phyloP scores from a whole-genome alignment of 352 stramenopile species.

The Pythium utonaiense region DNA sequence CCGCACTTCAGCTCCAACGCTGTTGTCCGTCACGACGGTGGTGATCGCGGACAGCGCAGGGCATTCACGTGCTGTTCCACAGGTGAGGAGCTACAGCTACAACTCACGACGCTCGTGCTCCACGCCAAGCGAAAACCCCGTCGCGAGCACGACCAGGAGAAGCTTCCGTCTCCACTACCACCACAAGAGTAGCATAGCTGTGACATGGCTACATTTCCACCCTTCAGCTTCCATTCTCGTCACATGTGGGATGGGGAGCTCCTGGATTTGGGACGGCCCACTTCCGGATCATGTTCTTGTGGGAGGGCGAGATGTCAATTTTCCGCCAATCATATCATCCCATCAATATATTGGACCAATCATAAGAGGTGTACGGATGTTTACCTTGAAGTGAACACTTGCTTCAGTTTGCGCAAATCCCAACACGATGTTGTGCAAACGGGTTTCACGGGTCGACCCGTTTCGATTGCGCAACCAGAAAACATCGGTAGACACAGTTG shows the following conservation, averaged over 20 bases:
- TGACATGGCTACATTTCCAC: neutral
- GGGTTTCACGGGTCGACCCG: constrained; percentile 7
- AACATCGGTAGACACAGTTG: neutral
- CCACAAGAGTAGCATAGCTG: neutral
- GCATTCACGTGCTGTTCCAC: constrained; percentile 24
- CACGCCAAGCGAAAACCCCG: neutral
- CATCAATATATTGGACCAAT: constrained; percentile 5
- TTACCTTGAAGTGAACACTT: constrained; percentile 21
- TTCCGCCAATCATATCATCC: constrained; percentile 10
- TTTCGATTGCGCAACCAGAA: constrained; percentile 28
- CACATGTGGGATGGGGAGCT: neutral
- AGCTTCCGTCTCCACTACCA: too few relatives aligned
- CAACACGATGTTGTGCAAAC: neutral
- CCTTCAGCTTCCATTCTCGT: neutral
- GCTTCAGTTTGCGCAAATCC: constrained; percentile 27
- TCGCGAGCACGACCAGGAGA: neutral
- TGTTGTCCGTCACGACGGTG: constrained; percentile 6
- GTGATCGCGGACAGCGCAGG: neutral
- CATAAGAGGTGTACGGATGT: neutral
- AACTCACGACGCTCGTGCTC: constrained; percentile 26
- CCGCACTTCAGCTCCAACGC: constrained; percentile 28
- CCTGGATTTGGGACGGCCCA: neutral
- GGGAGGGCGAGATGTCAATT: neutral
- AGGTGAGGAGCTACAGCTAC: constrained; percentile 21
- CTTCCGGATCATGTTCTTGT: constrained; percentile 27